Evolutionary conservation across 75 land plant species (phyloP).

Genomic region (Pseudotsuga menziesii): DNA sequence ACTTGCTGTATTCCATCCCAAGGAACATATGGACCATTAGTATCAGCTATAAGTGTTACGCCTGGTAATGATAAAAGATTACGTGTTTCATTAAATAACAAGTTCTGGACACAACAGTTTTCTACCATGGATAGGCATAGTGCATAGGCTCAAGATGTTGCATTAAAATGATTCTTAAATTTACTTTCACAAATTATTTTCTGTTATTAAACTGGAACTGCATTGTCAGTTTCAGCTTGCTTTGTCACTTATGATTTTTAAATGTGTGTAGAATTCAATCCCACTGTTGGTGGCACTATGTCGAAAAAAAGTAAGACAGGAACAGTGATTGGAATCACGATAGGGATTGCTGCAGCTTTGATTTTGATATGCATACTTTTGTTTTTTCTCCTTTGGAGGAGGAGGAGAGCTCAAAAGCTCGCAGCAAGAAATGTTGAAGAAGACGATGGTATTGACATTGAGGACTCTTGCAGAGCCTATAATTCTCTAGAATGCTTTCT

Average conservation of each 20-base stretch:
- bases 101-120: not conserved
- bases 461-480: not conserved
- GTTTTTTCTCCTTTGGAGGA: slow-evolving; percentile 7
- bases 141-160: not conserved
- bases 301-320: slow-evolving; percentile 18
- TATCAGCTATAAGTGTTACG: slow-evolving; percentile 62
- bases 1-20: slow-evolving; percentile 62
- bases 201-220: not conserved
- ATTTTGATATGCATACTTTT: slow-evolving; percentile 10
- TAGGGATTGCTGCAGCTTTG: slow-evolving; percentile 16
- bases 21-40: slow-evolving; percentile 55
- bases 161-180: not conserved
- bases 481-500: not conserved
- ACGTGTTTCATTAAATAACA: not conserved
- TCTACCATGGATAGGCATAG: not conserved
- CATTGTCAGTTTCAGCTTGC: not conserved
- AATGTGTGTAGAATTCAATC: slow-evolving; percentile 33
- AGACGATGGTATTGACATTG: slow-evolving; percentile 23
- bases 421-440: not conserved
- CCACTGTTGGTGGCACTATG: slow-evolving; percentile 26
- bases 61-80: slow-evolving; percentile 27
- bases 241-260: not conserved
- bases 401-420: slow-evolving; percentile 1
- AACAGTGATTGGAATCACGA: slow-evolving; percentile 23
- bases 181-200: not conserved